Evolutionary conservation across 1,139 yeast genomes (phyloP).

Genomic region (Geotrichum siamense): DNA sequence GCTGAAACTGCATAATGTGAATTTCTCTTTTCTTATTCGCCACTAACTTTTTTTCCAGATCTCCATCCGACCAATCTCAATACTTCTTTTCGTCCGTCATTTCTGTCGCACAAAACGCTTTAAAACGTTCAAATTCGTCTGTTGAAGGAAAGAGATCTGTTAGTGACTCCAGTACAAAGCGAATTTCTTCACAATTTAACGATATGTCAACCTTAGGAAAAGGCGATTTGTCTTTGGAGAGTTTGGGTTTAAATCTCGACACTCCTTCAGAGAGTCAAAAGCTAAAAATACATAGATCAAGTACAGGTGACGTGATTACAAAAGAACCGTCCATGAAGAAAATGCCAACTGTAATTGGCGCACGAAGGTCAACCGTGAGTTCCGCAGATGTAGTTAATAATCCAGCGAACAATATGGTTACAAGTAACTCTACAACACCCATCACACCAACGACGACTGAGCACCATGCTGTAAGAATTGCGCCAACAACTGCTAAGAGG

Average conservation of each 20-base stretch:
- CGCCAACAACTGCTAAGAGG: slow-evolving; percentile 57
- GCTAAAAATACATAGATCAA: neutral
- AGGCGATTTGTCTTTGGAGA: slow-evolving; percentile 61
- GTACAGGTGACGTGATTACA: slow-evolving; percentile 1
- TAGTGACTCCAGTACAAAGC: neutral
- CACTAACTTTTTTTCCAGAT: no score
- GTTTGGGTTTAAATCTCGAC: slow-evolving; percentile 38
- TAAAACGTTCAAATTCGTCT: slow-evolving; percentile 17
- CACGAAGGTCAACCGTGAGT: neutral
- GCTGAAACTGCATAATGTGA: no score
- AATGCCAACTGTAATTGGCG: neutral
- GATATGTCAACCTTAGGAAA: slow-evolving; percentile 42
- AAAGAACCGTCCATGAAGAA: slow-evolving; percentile 1
- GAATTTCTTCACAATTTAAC: neutral
- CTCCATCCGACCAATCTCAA: no score
- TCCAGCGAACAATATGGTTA: slow-evolving; percentile 5
- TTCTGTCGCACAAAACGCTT: slow-evolving; percentile 32
- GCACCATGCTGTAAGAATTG: slow-evolving; percentile 32
- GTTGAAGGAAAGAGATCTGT: slow-evolving; percentile 1
- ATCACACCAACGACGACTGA: neutral
- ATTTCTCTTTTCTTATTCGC: no score
- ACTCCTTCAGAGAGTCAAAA: neutral
- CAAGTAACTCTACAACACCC: neutral
- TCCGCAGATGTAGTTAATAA: neutral
- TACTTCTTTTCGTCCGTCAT: slow-evolving; percentile 25